Evolutionary conservation across 768 basidiomycete genomes (phyloP), one percentile per base, ranked within the genome.

Genomic region (Phlegmacium glaucopus): DNA sequence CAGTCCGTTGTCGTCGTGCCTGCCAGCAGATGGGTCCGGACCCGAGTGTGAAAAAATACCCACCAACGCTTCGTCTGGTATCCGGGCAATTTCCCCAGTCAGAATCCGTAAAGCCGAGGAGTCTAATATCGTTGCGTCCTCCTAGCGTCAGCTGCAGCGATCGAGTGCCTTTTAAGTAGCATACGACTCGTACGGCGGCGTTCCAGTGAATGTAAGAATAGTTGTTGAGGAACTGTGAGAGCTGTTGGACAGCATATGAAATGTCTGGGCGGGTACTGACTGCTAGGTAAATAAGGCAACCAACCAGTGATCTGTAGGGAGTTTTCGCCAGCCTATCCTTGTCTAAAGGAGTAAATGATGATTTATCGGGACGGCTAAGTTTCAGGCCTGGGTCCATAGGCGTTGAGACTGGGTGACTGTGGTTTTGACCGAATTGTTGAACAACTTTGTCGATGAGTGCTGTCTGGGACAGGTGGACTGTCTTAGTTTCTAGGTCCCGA

Each of bases 401-500:
- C 0, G 63, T 50, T 0, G 57, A 42, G 6, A 53, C 28, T 0
- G 63, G 54, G 26, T 56, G 40, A 5, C 56, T 45, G 13, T 58
- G 49, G 0, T 52, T 44, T 22, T 70, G 59, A 9, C 56, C 53
- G 48, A 67, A 72, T 3, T 52, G 53, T 0, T n/a, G 7, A 36
- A 72, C 44, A 40, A 71, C 59, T 1, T 47, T 43, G n/a, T 67
- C 57, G 22, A 71, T 61, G 46, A 71, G 46, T 17, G 54, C 54
- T 0, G 45, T 60, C 25, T 60, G 59, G 4, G 54, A 53, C 1
- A 69, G 25, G n/a, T 39, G 42, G 7, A 65, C 43, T 0, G 52
- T 52, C n/a, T n/a, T n/a, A n/a, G n/a, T n/a, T n/a, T 39, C 9
- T 6, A 52, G 52, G 18, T 72, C 61, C 0, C 63, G 57, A 13